phyloP scores from a whole-genome alignment of 306 rosid species.

The Sesbania bispinosa region DNA sequence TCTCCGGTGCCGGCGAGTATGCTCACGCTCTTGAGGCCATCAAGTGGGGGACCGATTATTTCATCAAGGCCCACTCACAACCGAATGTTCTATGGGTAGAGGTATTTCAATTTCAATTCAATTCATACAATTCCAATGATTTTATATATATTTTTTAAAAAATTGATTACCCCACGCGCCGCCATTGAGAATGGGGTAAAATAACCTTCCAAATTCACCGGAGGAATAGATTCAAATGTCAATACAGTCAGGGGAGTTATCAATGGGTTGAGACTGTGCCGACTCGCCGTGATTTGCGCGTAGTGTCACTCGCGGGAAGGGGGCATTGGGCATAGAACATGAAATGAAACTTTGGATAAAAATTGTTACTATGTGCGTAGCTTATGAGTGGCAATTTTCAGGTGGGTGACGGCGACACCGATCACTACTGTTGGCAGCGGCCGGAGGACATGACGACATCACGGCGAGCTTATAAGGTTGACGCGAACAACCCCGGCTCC shows the following conservation, averaged over 20 bases:
- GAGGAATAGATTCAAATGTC: neutral
- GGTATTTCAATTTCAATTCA: slow-evolving; percentile 29
- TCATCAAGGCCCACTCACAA: slow-evolving; percentile 76
- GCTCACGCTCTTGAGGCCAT: slow-evolving; percentile 70
- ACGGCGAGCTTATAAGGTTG: slow-evolving; percentile 64
- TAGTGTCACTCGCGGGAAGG: slow-evolving; percentile 24
- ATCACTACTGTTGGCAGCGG: slow-evolving; percentile 94
- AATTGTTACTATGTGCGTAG: neutral
- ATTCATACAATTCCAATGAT: neutral
- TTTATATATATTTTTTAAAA: neutral
- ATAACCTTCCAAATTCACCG: neutral
- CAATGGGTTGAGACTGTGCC: slow-evolving; percentile 1
- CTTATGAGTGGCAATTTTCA: slow-evolving; percentile 6
- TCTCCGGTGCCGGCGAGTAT: slow-evolving; percentile 56
- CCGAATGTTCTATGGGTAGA: slow-evolving; percentile 75
- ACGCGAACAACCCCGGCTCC: slow-evolving; percentile 62
- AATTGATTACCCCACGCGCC: slow-evolving; percentile 9
- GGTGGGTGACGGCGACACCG: slow-evolving; percentile 87
- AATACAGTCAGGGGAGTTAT: slow-evolving; percentile 3
- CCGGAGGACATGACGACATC: slow-evolving; percentile 90
- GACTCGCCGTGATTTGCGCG: slow-evolving; percentile 29
- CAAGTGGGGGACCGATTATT: slow-evolving; percentile 95
- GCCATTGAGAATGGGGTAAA: neutral
- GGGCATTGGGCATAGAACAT: neutral
- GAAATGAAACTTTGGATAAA: neutral